phyloP scores from a whole-genome alignment of 495 filamentous ascomycete genomes.

The Massariosphaeria phaeospora region DNA sequence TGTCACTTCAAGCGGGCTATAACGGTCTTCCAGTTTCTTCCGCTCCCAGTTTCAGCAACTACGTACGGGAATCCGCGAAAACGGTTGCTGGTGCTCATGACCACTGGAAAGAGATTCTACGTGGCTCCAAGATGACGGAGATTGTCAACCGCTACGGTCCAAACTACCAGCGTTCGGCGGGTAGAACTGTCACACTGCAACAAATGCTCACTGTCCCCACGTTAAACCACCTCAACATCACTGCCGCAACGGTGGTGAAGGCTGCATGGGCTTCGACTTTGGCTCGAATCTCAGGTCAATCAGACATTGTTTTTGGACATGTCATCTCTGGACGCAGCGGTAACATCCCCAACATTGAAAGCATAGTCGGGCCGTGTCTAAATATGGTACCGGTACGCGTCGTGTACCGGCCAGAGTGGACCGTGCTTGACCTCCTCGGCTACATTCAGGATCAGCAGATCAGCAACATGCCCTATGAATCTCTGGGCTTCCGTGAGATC shows the following conservation, averaged over 20 bases:
- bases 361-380: constrained; percentile 54
- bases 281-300: constrained; percentile 47
- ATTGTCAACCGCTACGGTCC: constrained; percentile 30
- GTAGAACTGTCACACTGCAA: constrained; percentile 19
- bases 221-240: constrained; percentile 42
- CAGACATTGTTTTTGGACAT: constrained; percentile 54
- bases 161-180: constrained; percentile 22
- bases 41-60: constrained; percentile 24
- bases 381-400: constrained; percentile 58
- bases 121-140: constrained; percentile 31
- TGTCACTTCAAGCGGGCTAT: constrained; percentile 25
- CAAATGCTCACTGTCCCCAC: constrained; percentile 13
- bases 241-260: constrained; percentile 53
- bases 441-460: constrained; percentile 57
- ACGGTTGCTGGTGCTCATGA: constrained; percentile 15
- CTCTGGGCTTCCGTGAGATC: constrained; percentile 37
- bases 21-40: constrained; percentile 26
- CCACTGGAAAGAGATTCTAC: constrained; percentile 29
- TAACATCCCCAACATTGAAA: constrained; percentile 50
- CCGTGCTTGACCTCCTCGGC: constrained; percentile 49
- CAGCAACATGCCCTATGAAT: constrained; percentile 53
- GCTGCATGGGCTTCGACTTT: constrained; percentile 54
- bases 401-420: constrained; percentile 47
- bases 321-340: constrained; percentile 54
- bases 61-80: constrained; percentile 20